Evolutionary conservation across 1,284 basidiomycete genomes (phyloP).

Genomic region (Sphagnurus paluster): DNA sequence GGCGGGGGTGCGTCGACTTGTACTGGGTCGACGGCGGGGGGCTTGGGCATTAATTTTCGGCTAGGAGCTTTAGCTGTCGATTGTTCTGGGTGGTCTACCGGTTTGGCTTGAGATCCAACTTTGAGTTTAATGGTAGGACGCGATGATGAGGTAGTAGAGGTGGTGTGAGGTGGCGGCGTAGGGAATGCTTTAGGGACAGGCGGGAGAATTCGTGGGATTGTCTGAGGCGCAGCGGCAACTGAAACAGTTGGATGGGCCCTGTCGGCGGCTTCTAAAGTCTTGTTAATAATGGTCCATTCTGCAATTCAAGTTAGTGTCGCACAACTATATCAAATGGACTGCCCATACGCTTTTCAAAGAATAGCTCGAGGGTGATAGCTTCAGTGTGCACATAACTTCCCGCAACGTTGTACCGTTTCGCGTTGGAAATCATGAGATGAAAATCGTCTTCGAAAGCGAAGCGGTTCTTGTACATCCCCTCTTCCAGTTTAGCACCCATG

Average conservation of each 20-base stretch:
- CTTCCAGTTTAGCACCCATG: slow-evolving; percentile 85
- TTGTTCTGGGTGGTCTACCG: slow-evolving; percentile 23
- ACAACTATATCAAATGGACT: slow-evolving; percentile 7
- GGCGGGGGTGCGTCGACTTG: slow-evolving; percentile 56
- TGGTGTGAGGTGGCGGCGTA: slow-evolving; percentile 26
- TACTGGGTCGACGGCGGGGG: slow-evolving; percentile 23
- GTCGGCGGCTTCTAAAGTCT: slow-evolving; percentile 61
- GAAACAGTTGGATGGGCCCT: slow-evolving; percentile 29
- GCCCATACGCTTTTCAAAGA: slow-evolving; percentile 82
- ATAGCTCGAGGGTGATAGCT: slow-evolving; percentile 74
- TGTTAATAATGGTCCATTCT: slow-evolving; percentile 80
- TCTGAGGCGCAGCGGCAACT: slow-evolving; percentile 24
- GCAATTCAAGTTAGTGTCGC: slow-evolving; percentile 4
- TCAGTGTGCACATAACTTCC: slow-evolving; percentile 78
- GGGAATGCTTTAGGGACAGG: slow-evolving; percentile 32
- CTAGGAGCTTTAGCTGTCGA: slow-evolving; percentile 39
- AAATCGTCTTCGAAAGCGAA: slow-evolving; percentile 88
- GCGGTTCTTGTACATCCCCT: slow-evolving; percentile 85
- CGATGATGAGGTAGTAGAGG: slow-evolving; percentile 25
- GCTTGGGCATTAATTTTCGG: slow-evolving; percentile 39
- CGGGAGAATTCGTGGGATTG: slow-evolving; percentile 27
- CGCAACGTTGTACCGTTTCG: slow-evolving; percentile 81
- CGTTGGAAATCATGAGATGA: slow-evolving; percentile 86
- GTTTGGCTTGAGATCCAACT: slow-evolving; percentile 37
- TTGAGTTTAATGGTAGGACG: slow-evolving; percentile 62